Conservation (phyloP, 2,329 filamentous ascomycete species). For the Raffaelea arxii region DNA sequence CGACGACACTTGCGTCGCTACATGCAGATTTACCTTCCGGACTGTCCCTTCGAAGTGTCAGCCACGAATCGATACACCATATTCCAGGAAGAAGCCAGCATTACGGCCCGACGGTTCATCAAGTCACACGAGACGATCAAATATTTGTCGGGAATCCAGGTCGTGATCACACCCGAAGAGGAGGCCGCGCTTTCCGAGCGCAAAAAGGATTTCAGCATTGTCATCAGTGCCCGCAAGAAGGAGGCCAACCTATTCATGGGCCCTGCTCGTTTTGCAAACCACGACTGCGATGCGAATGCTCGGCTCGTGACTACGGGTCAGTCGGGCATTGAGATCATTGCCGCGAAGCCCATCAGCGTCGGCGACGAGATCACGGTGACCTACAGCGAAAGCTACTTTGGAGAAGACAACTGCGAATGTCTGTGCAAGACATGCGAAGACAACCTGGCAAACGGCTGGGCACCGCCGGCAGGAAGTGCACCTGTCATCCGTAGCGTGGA, state of each 20-base stretch:
- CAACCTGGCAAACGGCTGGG: conserved; percentile 72
- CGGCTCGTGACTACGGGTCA: conserved; percentile 73
- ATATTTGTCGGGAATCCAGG: conserved; percentile 83
- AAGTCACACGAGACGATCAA: conserved; percentile 78
- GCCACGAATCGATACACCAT: conserved; percentile 95
- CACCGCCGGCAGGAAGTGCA: conserved; percentile 36
- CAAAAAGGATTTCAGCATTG: conserved; percentile 93
- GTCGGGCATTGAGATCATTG: conserved; percentile 84
- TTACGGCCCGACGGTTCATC: conserved; percentile 72
- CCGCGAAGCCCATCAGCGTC: conserved; percentile 67
- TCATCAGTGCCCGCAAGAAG: conserved; percentile 87
- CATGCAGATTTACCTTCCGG: conserved; percentile 82
- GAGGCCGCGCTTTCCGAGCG: conserved; percentile 70
- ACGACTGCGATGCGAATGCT: conserved; percentile 91
- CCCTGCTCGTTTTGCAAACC: conserved; percentile 91
- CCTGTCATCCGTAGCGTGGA: conserved; percentile 45
- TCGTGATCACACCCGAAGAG: conserved; percentile 85
- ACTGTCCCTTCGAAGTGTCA: conserved; percentile 86
- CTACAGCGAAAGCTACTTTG: conserved; percentile 94
- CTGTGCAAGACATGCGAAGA: conserved; percentile 82
- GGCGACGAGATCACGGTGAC: conserved; percentile 96
- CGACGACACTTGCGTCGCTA: conserved; percentile 79
- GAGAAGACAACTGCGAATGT: conserved; percentile 89
- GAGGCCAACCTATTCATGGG: conserved; percentile 87
- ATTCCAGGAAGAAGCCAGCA: conserved; percentile 75